A percentile compares a stretch with the other conserved stretches of the same genome.
Conservation (phyloP, 139 green algal species). For the Coelastrella sp. region DNA sequence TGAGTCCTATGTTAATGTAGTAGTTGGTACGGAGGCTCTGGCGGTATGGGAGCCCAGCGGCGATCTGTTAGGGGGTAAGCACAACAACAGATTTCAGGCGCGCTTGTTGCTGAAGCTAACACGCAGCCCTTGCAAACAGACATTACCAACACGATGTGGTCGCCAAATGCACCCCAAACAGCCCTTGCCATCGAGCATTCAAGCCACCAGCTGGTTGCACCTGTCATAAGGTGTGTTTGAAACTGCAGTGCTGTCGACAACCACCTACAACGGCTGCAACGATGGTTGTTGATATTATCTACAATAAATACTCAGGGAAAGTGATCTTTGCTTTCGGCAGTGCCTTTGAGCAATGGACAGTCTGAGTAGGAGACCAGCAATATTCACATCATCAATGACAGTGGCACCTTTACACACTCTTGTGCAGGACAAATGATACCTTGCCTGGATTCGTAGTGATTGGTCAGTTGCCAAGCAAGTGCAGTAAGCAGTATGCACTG, state of each 20-base stretch:
- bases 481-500: background rate
- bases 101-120: background rate
- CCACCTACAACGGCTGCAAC: background rate
- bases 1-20: conserved; percentile 4
- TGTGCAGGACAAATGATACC: background rate
- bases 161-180: background rate
- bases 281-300: background rate
- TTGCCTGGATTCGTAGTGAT: background rate
- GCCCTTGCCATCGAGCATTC: no score
- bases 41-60: background rate
- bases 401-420: background rate
- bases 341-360: background rate
- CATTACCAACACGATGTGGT: background rate
- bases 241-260: background rate
- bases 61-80: background rate
- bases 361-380: background rate
- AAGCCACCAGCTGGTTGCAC: background rate
- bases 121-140: background rate
- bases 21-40: background rate
- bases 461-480: background rate
- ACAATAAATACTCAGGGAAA: background rate
- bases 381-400: background rate
- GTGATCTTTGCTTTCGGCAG: background rate
- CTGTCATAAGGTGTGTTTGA: background rate
- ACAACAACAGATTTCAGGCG: background rate